A percentile compares a stretch with the other conserved stretches of the same genome.
Conservation (phyloP, 2,329 filamentous ascomycete species). For the Fusarium oligoseptatum region DNA sequence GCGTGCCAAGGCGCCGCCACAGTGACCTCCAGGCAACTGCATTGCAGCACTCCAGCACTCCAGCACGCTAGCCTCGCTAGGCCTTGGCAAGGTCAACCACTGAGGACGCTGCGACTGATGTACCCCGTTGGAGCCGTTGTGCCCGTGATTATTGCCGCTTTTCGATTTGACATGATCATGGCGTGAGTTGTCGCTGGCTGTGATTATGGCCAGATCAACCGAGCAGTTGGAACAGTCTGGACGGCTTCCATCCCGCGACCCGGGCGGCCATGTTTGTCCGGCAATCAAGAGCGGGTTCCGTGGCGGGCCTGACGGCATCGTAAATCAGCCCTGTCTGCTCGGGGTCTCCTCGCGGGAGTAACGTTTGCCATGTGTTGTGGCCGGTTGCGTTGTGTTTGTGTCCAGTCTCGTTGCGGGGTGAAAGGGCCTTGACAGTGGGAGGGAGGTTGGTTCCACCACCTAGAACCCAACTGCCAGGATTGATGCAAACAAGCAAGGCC, state of each 20-base stretch:
- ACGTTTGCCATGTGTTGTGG: slow-evolving; percentile 31
- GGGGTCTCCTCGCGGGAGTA: slow-evolving; percentile 18
- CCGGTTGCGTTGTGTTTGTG: slow-evolving; percentile 27
- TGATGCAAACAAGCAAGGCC: slow-evolving; percentile 30
- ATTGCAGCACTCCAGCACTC: slow-evolving; percentile 4
- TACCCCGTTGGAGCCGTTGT: slow-evolving; percentile 12
- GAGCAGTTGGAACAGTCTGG: slow-evolving; percentile 17
- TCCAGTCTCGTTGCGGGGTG: slow-evolving; percentile 36
- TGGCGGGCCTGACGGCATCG: slow-evolving; percentile 15
- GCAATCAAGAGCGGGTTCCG: slow-evolving; percentile 14
- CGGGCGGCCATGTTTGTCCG: slow-evolving; percentile 20
- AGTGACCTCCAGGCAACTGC: slow-evolving; percentile 28
- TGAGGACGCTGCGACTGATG: slow-evolving; percentile 11
- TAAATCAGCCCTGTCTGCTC: slow-evolving; percentile 28
- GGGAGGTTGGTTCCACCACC: slow-evolving; percentile 33
- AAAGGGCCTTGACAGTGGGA: slow-evolving; percentile 19
- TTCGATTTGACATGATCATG: slow-evolving; percentile 38
- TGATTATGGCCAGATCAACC: slow-evolving; percentile 29
- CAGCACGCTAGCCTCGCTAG: neutral
- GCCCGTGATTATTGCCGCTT: slow-evolving; percentile 35
- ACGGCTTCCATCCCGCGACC: slow-evolving; percentile 18
- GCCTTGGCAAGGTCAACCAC: slow-evolving; percentile 13
- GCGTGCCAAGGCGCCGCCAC: slow-evolving; percentile 27
- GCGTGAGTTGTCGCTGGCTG: slow-evolving; percentile 29
- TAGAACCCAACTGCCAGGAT: slow-evolving; percentile 13